These are phyloP conservation scores for Boletus subluridellus DNA, from an alignment of 1,284 basidiomycete species.

Conservation along the genomic window DNA sequence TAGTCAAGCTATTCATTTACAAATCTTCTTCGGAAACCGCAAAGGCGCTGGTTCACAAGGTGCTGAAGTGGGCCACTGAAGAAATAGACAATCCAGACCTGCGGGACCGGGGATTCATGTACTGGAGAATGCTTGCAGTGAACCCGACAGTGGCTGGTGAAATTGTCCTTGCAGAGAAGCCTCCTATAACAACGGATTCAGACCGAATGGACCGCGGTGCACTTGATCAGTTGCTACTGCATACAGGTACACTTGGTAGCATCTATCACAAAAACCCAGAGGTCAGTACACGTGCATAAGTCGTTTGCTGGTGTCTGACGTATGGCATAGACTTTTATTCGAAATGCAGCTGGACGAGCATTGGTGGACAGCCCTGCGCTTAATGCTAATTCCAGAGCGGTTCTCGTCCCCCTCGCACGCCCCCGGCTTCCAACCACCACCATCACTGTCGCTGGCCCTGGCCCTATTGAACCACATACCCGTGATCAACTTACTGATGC, in stretches of 20 bases:
- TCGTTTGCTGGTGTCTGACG: slow-evolving; percentile 12
- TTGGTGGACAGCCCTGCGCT: slow-evolving; percentile 75
- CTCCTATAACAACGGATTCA: slow-evolving; percentile 95
- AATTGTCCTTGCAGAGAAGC: slow-evolving; percentile 93
- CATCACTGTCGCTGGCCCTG: slow-evolving; percentile 61
- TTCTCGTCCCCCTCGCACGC: slow-evolving; percentile 61
- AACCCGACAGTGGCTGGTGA: slow-evolving; percentile 87
- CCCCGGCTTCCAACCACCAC: slow-evolving; percentile 46
- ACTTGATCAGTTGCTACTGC: slow-evolving; percentile 82
- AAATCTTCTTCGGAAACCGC: slow-evolving; percentile 81
- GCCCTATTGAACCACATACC: slow-evolving; percentile 52
- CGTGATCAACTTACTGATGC: slow-evolving; percentile 23
- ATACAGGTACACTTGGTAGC: slow-evolving; percentile 79
- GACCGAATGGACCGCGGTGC: slow-evolving; percentile 96
- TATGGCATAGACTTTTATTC: slow-evolving; percentile 71
- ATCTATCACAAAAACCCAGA: slow-evolving; percentile 90
- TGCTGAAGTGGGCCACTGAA: slow-evolving; percentile 96
- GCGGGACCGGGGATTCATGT: slow-evolving; percentile 97
- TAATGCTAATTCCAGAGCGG: slow-evolving; percentile 67
- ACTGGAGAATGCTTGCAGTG: slow-evolving; percentile 95
- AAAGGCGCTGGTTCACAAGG: slow-evolving; percentile 90
- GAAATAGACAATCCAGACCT: slow-evolving; percentile 97
- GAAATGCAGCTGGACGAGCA: slow-evolving; percentile 70
- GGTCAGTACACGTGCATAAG: slow-evolving; percentile 41
- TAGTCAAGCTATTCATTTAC: slow-evolving; percentile 96